These are phyloP conservation scores for Meredithiella fracta DNA, from an alignment of 2,329 filamentous ascomycete species.

Conservation along the genomic window DNA sequence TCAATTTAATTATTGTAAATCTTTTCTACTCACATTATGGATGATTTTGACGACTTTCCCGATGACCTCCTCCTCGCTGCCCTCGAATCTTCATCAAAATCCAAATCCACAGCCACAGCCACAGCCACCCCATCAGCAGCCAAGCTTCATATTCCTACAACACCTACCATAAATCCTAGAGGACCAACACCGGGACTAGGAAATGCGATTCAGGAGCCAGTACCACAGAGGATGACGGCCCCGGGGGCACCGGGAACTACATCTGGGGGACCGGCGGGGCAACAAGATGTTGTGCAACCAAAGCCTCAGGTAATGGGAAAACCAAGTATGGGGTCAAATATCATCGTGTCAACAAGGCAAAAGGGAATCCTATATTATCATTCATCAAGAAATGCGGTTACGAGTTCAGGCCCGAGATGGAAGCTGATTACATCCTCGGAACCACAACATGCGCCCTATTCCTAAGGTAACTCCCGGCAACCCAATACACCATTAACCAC, in stretches of 20 bases:
- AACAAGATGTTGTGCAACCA: conserved; percentile 71
- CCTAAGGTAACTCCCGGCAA: conserved; percentile 36
- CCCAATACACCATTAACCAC: background rate
- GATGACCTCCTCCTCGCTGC: conserved; percentile 13
- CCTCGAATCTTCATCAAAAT: conserved; percentile 12
- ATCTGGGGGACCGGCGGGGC: conserved; percentile 19
- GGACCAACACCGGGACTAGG: background rate
- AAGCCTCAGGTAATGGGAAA: conserved; percentile 71
- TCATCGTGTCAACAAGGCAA: conserved; percentile 79
- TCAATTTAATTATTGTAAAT: background rate
- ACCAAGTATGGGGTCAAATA: conserved; percentile 50
- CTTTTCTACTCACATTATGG: conserved; percentile 7
- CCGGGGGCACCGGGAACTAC: background rate
- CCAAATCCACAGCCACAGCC: background rate
- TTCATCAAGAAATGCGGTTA: conserved; percentile 69
- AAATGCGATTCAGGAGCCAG: background rate
- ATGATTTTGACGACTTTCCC: conserved; percentile 15
- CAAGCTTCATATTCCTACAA: conserved; percentile 23
- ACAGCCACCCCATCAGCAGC: background rate
- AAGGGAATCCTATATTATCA: conserved; percentile 88
- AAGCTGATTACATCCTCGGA: conserved; percentile 81
- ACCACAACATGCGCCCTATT: conserved; percentile 81
- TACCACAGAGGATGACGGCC: background rate
- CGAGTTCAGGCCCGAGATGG: conserved; percentile 88
- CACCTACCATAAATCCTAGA: conserved; percentile 32